phyloP scores from a whole-genome alignment of 2,329 filamentous ascomycete species.

The Davidsoniella neocaledoniae region DNA sequence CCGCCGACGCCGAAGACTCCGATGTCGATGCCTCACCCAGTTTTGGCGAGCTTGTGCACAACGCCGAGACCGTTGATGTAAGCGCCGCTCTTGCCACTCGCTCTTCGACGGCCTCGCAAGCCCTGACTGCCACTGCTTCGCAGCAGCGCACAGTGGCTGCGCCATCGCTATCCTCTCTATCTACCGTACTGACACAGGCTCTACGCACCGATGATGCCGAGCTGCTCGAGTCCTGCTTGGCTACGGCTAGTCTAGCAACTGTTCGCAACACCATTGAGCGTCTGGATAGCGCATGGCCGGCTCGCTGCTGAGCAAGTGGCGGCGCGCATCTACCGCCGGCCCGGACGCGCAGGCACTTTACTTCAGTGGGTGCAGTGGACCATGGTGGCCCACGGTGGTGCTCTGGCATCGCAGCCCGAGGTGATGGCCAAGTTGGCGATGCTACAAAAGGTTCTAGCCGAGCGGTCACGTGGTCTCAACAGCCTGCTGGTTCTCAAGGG shows the following conservation, averaged over 20 bases:
- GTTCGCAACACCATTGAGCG: slow-evolving; percentile 82
- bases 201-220: slow-evolving; percentile 80
- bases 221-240: slow-evolving; percentile 83
- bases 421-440: slow-evolving; percentile 61
- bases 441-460: slow-evolving; percentile 73
- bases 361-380: slow-evolving; percentile 97
- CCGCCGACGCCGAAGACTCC: slow-evolving; percentile 15
- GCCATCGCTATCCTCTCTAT: slow-evolving; percentile 63
- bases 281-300: slow-evolving; percentile 67
- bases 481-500: slow-evolving; percentile 80
- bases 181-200: slow-evolving; percentile 84
- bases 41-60: slow-evolving; percentile 73
- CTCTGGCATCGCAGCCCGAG: slow-evolving; percentile 72
- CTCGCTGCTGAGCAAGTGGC: slow-evolving; percentile 66
- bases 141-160: slow-evolving; percentile 27
- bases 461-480: slow-evolving; percentile 66
- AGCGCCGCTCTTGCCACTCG: slow-evolving; percentile 33
- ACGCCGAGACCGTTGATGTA: slow-evolving; percentile 62
- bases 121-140: slow-evolving; percentile 25
- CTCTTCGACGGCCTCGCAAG: slow-evolving; percentile 15
- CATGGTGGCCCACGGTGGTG: slow-evolving; percentile 78
- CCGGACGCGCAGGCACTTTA: slow-evolving; percentile 74
- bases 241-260: slow-evolving; percentile 56
- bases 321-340: slow-evolving; percentile 69
- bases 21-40: slow-evolving; percentile 44